Evolutionary conservation across 768 basidiomycete species (phyloP).

Genomic region (Boletus fagicola): DNA sequence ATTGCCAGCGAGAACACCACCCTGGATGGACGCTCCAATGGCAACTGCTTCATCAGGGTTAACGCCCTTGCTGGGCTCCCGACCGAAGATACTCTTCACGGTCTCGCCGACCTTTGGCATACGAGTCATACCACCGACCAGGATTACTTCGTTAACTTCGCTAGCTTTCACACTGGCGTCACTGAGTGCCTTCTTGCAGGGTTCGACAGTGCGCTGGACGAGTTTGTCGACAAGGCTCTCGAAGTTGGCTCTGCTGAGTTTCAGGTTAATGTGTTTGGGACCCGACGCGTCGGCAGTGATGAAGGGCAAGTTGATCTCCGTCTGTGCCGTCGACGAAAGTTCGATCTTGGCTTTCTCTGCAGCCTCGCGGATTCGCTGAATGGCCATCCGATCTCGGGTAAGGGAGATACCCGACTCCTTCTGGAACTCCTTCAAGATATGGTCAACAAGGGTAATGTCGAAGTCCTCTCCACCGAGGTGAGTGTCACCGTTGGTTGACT

Average conservation of each 20-base stretch:
- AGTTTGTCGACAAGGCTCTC: slow-evolving; percentile 81
- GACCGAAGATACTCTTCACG: slow-evolving; percentile 83
- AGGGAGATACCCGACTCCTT: slow-evolving; percentile 86
- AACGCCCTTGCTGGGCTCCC: slow-evolving; percentile 97
- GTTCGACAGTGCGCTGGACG: slow-evolving; percentile 87
- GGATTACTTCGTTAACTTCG: slow-evolving; percentile 94
- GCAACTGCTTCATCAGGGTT: slow-evolving; percentile 99
- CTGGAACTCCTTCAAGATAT: slow-evolving; percentile 91
- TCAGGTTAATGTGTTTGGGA: slow-evolving; percentile 95
- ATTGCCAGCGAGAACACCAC: slow-evolving; percentile 94
- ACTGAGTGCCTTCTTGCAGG: slow-evolving; percentile 94
- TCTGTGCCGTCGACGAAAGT: slow-evolving; percentile 90
- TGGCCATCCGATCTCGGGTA: slow-evolving; percentile 86
- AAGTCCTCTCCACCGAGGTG: slow-evolving; percentile 98
- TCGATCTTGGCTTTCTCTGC: slow-evolving; percentile 99
- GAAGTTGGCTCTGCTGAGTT: slow-evolving; percentile 85
- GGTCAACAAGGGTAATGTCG: slow-evolving; percentile 83
- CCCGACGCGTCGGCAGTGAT: slow-evolving; percentile 95
- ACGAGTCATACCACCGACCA: slow-evolving; percentile 98
- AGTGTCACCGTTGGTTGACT: slow-evolving; percentile 99
- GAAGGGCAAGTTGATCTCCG: slow-evolving; percentile 97
- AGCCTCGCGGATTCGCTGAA: slow-evolving; percentile 98
- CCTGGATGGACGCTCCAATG: slow-evolving; percentile 97
- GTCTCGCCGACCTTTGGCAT: slow-evolving; percentile 96
- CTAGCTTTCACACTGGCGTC: slow-evolving; percentile 92